Percentiles rank a stretch among this genome's conserved stretches.
phyloP scores from a whole-genome alignment of 1,139 yeast genomes.

The Protomyces pachydermus region DNA sequence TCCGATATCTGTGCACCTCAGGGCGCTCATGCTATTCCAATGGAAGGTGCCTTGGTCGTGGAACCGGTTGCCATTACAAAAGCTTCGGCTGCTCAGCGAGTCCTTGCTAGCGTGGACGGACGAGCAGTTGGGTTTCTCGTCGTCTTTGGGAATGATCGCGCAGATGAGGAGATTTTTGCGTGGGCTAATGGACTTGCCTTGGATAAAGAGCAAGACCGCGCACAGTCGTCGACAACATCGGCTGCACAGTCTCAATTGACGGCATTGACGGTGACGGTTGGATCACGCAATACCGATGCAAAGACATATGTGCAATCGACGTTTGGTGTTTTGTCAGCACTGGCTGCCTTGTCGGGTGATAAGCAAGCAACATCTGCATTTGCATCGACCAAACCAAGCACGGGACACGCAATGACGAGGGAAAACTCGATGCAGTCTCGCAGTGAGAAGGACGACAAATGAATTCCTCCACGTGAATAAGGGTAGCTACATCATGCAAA shows the following conservation, averaged over 20 bases:
- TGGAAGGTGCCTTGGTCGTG: slow-evolving; percentile 65
- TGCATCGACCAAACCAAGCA: background rate
- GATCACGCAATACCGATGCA: slow-evolving; percentile 19
- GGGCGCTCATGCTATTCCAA: slow-evolving; percentile 72
- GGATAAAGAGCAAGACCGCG: background rate
- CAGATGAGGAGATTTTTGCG: slow-evolving; percentile 66
- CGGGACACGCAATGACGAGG: background rate
- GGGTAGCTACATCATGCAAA: too few species aligned
- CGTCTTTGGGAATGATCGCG: slow-evolving; percentile 43
- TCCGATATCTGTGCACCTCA: slow-evolving; percentile 64
- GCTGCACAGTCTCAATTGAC: background rate
- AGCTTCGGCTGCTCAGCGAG: slow-evolving; percentile 50
- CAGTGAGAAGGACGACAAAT: background rate
- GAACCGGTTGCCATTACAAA: slow-evolving; percentile 49
- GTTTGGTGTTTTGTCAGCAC: slow-evolving; percentile 16
- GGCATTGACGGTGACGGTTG: slow-evolving; percentile 17
- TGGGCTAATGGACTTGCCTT: slow-evolving; percentile 45
- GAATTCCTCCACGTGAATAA: background rate
- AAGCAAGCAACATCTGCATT: background rate
- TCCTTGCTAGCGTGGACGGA: background rate
- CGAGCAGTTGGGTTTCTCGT: slow-evolving; percentile 22
- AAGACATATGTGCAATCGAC: slow-evolving; percentile 19
- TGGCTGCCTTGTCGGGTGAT: background rate
- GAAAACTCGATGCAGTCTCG: background rate
- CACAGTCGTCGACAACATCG: background rate